Conservation (phyloP, 2,329 filamentous ascomycete species). For the Pseudogymnoascus sp. region DNA sequence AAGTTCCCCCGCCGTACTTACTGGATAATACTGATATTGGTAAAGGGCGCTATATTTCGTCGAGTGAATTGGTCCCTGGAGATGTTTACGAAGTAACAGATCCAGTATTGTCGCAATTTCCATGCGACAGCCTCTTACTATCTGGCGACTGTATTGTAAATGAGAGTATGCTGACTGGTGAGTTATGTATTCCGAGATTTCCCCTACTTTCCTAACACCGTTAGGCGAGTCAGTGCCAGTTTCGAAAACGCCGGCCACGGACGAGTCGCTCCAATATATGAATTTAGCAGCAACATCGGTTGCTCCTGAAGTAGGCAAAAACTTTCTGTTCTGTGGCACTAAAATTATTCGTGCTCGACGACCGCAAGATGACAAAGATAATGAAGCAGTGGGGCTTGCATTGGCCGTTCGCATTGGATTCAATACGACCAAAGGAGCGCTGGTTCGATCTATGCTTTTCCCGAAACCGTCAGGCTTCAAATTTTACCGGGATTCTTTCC, state of each 20-base stretch:
- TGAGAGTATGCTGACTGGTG: slow-evolving; percentile 91
- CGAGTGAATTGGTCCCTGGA: slow-evolving; percentile 82
- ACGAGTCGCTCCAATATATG: slow-evolving; percentile 67
- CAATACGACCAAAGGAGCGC: slow-evolving; percentile 91
- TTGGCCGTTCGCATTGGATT: slow-evolving; percentile 93
- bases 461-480: slow-evolving; percentile 98
- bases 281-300: slow-evolving; percentile 75
- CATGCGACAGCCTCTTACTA: slow-evolving; percentile 83
- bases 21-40: background rate
- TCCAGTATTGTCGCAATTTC: slow-evolving; percentile 77
- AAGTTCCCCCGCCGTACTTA: slow-evolving; percentile 24
- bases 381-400: slow-evolving; percentile 83
- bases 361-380: slow-evolving; percentile 75
- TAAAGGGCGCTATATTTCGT: slow-evolving; percentile 71
- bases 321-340: slow-evolving; percentile 91
- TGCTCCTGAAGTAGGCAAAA: slow-evolving; percentile 71
- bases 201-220: slow-evolving; percentile 13
- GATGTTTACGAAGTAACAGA: slow-evolving; percentile 97
- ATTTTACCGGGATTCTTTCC: slow-evolving; percentile 95
- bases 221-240: slow-evolving; percentile 89
- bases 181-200: slow-evolving; percentile 11
- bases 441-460: slow-evolving; percentile 96
- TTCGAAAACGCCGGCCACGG: slow-evolving; percentile 76
- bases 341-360: slow-evolving; percentile 86
- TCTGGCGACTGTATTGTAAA: slow-evolving; percentile 97